Evolutionary conservation across 768 basidiomycete genomes (phyloP).

Genomic region (Leccinum imitatum): DNA sequence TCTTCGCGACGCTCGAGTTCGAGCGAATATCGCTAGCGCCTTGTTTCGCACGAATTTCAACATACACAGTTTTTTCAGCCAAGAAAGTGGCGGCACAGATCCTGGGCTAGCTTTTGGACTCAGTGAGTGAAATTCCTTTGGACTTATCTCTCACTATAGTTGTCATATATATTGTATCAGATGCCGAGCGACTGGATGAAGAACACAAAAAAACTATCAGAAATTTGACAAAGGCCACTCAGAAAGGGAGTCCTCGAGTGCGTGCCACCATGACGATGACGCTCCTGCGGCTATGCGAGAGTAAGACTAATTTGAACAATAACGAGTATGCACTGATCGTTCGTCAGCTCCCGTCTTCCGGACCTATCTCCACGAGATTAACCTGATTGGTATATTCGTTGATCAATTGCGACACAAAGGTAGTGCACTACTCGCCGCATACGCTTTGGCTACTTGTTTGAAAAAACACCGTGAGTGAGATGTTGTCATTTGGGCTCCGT

Average conservation of each 20-base stretch:
- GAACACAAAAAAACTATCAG: conserved; percentile 11
- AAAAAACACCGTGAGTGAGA: conserved; percentile 10
- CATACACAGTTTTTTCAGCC: background rate
- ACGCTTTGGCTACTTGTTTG: conserved; percentile 20
- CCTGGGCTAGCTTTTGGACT: conserved; percentile 17
- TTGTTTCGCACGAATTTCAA: conserved; percentile 10
- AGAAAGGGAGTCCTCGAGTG: conserved; percentile 6
- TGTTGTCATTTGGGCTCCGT: background rate
- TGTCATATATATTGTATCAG: conserved; percentile 1
- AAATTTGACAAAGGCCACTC: conserved; percentile 8
- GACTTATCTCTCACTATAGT: background rate
- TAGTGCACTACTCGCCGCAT: conserved; percentile 21
- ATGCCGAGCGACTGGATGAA: background rate
- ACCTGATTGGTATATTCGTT: conserved; percentile 12
- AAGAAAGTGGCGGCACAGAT: background rate
- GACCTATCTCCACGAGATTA: background rate
- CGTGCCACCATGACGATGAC: conserved; percentile 27
- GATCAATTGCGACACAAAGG: conserved; percentile 16
- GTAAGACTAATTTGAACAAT: conserved; percentile 2
- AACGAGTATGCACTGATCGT: background rate
- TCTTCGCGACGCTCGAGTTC: conserved; percentile 6
- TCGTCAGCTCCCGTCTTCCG: conserved; percentile 10
- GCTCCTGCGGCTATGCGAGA: conserved; percentile 20
- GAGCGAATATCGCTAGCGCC: conserved; percentile 20
- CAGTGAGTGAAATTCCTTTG: conserved; percentile 6